Evolutionary conservation across 2,329 filamentous ascomycete species (phyloP), one percentile per base, ranked within the genome.

Genomic region (Lasiodiplodia gonubiensis): DNA sequence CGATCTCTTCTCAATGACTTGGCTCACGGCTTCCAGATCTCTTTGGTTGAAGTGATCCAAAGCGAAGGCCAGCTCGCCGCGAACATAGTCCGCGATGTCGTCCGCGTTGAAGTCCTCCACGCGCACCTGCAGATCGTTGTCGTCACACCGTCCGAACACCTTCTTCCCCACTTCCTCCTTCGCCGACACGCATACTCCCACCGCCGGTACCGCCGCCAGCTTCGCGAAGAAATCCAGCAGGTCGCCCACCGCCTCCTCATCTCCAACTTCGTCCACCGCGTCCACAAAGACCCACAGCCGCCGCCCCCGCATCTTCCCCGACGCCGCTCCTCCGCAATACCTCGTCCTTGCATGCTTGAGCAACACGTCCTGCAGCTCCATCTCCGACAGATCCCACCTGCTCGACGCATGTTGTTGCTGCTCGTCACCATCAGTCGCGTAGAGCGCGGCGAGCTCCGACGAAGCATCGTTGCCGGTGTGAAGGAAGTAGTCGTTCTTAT

Each of bases 201-300:
- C 55, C 1, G 55, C 23, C 21, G 55, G 42, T 4, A 30, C 16
- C 35, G 54, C 33, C 8, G 35, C 35, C 35, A 59, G 23, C 55
- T 37, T 25, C 25, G 55, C 55, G 16, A 59, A 59, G 37, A 46
- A 59, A 3, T 59, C 55, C 11, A 59, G 21, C 14, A 59, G 11
- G 3, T 59, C 42, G 5, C 42, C 23, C 12, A 18, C 42, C 16
- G 55, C 37, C 8, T 25, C 37, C 12, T 4, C 23, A 11, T 59
- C 37, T 14, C 35, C 35, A 16, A 46, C 55, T 10, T 59, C 55
- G 6, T 59, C 55, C 21, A 59, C 21, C 21, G 55, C 55, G 11
- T 59, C 55, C n/a, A 59, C 25, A 39, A 59, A 59, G 23, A 59
- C 25, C 55, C 55, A 59, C 21, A 59, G 55, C 35, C 37, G 33